These are phyloP conservation scores for Primulina huaijiensis DNA, from an alignment of 257 asterid genomes.

Conservation along the genomic window DNA sequence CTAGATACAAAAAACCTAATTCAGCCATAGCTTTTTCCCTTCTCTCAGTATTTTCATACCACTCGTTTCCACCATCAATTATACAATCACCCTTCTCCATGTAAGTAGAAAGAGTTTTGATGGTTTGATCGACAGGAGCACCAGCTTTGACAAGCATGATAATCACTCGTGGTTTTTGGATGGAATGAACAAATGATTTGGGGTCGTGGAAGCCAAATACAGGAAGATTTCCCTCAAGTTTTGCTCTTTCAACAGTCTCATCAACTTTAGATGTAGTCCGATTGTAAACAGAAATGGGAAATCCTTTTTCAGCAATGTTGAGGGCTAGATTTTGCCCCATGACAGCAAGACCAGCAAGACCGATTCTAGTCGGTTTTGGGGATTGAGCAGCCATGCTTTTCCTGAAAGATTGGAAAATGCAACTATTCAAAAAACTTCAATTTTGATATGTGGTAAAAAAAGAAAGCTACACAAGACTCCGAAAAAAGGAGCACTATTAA, in stretches of 20 bases:
- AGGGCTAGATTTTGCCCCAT: slow-evolving; percentile 99
- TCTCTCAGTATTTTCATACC: slow-evolving; percentile 99
- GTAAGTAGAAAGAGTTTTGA: slow-evolving; percentile 76
- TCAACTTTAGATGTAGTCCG: slow-evolving; percentile 95
- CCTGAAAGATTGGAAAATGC: slow-evolving; percentile 24
- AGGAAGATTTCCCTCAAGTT: slow-evolving; percentile 82
- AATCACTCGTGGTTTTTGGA: slow-evolving; percentile 92
- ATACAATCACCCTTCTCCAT: slow-evolving; percentile 97
- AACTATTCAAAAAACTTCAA: neutral
- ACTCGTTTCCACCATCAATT: slow-evolving; percentile 94
- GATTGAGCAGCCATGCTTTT: slow-evolving; percentile 58
- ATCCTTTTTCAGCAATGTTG: slow-evolving; percentile 97
- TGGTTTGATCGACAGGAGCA: slow-evolving; percentile 91
- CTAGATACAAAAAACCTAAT: slow-evolving; percentile 74
- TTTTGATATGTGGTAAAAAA: neutral
- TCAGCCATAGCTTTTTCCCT: slow-evolving; percentile 78
- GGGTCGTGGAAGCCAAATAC: slow-evolving; percentile 83
- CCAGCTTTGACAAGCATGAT: slow-evolving; percentile 98
- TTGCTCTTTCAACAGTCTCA: slow-evolving; percentile 88
- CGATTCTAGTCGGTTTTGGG: slow-evolving; percentile 71
- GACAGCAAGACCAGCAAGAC: slow-evolving; percentile 98
- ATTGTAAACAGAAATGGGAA: slow-evolving; percentile 93
- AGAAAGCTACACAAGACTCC: neutral
- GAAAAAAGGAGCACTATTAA: neutral
- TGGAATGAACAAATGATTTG: slow-evolving; percentile 71